Conservation (phyloP, 345 rosid genomes). For the Linum lewisii region DNA sequence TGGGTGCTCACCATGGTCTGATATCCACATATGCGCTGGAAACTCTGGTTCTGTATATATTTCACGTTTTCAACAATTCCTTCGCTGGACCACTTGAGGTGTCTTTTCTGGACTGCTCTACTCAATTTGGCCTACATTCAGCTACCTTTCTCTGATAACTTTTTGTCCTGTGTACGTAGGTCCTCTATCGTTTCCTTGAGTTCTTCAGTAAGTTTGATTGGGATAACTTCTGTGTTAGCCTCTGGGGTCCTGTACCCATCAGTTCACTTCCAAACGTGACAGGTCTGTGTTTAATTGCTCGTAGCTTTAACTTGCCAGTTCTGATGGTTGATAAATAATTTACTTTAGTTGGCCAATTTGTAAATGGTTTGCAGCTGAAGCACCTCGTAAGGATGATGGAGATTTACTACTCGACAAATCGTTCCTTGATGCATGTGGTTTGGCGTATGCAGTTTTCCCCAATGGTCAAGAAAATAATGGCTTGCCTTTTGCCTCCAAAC, state of each 20-base stretch:
- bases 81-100: slow-evolving; percentile 10
- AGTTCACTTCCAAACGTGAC: not conserved
- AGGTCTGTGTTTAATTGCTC: not conserved
- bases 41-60: slow-evolving; percentile 4
- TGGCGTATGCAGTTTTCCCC: slow-evolving; percentile 2
- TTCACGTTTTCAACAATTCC: slow-evolving; percentile 6
- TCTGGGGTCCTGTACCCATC: slow-evolving; percentile 8
- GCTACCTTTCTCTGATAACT: not conserved
- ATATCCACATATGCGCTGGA: slow-evolving; percentile 9
- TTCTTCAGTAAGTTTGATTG: slow-evolving; percentile 9
- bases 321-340: not conserved
- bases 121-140: not conserved
- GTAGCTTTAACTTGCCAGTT: not conserved
- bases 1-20: slow-evolving; percentile 12
- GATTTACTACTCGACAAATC: slow-evolving; percentile 2
- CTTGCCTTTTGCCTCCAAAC: not conserved
- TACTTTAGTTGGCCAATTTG: not conserved
- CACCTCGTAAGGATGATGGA: slow-evolving; percentile 6
- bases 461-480: slow-evolving; percentile 1
- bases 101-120: not conserved
- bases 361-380: slow-evolving; percentile 10
- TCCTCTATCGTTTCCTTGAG: slow-evolving; percentile 9
- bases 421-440: slow-evolving; percentile 6
- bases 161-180: not conserved
- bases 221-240: slow-evolving; percentile 9